Evolutionary conservation across 2,329 filamentous ascomycete genomes (phyloP).

Genomic region (Grosmannia clavigera): DNA sequence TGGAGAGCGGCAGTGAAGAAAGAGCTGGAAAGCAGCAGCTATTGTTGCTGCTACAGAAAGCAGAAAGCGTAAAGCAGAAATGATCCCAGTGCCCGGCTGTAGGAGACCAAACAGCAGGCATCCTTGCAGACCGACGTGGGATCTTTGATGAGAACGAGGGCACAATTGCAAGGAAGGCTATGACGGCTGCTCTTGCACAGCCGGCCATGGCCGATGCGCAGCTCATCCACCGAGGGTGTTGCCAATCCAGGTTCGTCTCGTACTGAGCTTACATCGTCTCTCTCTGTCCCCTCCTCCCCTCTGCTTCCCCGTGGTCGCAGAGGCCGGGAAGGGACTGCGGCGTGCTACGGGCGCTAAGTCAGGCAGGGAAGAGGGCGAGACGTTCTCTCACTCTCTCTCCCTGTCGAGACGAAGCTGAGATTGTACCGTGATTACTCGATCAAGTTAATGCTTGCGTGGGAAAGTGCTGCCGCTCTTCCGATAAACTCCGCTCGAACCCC

Average conservation of each 20-base stretch:
- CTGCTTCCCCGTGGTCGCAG: neutral
- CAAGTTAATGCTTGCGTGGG: slow-evolving; percentile 99
- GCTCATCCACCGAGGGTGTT: neutral
- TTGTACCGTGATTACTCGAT: slow-evolving; percentile 93
- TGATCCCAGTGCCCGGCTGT: no score
- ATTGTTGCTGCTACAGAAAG: neutral
- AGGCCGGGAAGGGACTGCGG: slow-evolving; percentile 30
- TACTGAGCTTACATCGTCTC: slow-evolving; percentile 8
- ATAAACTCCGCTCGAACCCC: slow-evolving; percentile 7
- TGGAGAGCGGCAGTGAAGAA: slow-evolving; percentile 4
- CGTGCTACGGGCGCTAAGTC: slow-evolving; percentile 81
- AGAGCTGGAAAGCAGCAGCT: slow-evolving; percentile 38
- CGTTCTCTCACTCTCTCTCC: neutral
- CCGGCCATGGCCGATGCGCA: neutral
- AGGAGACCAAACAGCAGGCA: no score
- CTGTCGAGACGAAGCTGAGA: slow-evolving; percentile 64
- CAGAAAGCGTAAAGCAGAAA: neutral
- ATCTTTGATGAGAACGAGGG: neutral
- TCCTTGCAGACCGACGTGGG: no score
- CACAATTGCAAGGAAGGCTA: neutral
- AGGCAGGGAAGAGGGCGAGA: slow-evolving; percentile 21
- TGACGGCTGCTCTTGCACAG: neutral
- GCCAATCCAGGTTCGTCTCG: slow-evolving; percentile 9
- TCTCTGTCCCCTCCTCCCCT: slow-evolving; percentile 5
- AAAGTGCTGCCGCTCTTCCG: slow-evolving; percentile 77